Percentiles rank a stretch among this genome's conserved stretches.
These are phyloP conservation scores for Paralagenidium karlingii DNA, from an alignment of 352 stramenopile genomes.

Conservation along the genomic window DNA sequence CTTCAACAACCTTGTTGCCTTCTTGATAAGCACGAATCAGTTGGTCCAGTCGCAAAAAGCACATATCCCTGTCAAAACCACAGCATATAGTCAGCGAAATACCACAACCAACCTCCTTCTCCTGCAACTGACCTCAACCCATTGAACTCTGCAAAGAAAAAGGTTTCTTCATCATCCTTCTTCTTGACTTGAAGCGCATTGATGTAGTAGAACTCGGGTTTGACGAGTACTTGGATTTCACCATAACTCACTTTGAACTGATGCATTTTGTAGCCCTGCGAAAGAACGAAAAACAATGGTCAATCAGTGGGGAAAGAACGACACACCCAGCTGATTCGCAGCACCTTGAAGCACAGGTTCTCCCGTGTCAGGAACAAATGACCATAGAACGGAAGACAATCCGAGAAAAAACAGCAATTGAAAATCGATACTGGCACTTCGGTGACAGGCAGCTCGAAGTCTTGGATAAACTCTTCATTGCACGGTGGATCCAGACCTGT, in stretches of 20 bases:
- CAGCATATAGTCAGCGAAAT: neutral
- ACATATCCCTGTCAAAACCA: constrained; percentile 26
- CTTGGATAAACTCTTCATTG: constrained; percentile 13
- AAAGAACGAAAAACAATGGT: neutral
- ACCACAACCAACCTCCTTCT: too few species aligned
- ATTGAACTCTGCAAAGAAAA: constrained; percentile 74
- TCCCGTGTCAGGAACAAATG: constrained; percentile 60
- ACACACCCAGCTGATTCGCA: neutral
- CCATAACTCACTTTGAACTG: constrained; percentile 48
- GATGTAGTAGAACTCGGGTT: constrained; percentile 79
- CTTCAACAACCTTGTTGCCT: too few species aligned
- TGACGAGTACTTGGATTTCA: constrained; percentile 48
- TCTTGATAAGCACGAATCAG: constrained; percentile 53
- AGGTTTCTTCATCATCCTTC: constrained; percentile 39
- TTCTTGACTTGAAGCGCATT: constrained; percentile 69
- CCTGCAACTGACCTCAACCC: too few species aligned
- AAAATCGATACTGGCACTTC: constrained; percentile 52
- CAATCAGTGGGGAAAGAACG: neutral
- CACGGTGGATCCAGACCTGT: constrained; percentile 31
- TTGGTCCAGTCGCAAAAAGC: constrained; percentile 55
- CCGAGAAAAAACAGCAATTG: constrained; percentile 62
- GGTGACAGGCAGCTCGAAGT: constrained; percentile 27
- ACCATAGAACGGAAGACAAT: constrained; percentile 57
- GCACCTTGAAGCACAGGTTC: constrained; percentile 44
- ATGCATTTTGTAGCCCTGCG: constrained; percentile 24